Percentiles rank a stretch among this genome's conserved stretches.
phyloP scores from a whole-genome alignment of 1,284 basidiomycete genomes.

The Melampsora abietis-canadensis region DNA sequence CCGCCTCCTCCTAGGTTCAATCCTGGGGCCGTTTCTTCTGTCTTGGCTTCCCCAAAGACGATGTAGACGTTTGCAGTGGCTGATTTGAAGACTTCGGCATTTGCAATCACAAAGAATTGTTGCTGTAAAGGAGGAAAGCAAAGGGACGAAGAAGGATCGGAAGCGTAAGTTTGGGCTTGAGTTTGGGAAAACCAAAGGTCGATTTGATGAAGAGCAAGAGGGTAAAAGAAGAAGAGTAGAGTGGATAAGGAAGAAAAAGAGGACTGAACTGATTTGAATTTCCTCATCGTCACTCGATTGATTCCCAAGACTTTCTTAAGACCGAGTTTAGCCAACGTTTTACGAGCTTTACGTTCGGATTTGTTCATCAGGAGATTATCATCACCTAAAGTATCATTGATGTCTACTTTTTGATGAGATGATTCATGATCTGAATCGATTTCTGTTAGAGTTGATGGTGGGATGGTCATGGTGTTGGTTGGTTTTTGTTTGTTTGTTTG shows the following conservation, averaged over 20 bases:
- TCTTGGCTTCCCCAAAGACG: conserved; percentile 53
- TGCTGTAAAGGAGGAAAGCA: conserved; percentile 21
- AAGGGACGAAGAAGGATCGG: too few species aligned
- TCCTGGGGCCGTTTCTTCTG: conserved; percentile 27
- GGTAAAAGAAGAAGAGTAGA: neutral
- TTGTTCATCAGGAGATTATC: neutral
- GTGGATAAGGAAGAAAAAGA: neutral
- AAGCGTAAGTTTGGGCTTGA: too few species aligned
- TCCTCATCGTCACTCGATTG: conserved; percentile 29
- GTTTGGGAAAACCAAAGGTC: too few species aligned
- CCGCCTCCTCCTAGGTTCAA: conserved; percentile 16
- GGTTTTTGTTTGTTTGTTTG: neutral
- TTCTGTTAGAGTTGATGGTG: neutral
- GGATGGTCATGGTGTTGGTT: neutral
- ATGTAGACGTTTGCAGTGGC: conserved; percentile 53
- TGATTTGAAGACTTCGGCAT: conserved; percentile 55
- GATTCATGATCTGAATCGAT: neutral
- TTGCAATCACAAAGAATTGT: conserved; percentile 53
- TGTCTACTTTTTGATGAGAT: neutral
- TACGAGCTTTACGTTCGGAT: conserved; percentile 40
- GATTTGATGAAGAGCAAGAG: neutral
- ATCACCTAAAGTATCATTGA: neutral
- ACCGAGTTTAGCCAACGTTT: conserved; percentile 31
- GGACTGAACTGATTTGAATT: conserved; percentile 21
- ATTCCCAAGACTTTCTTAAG: conserved; percentile 39